Evolutionary conservation across 2,329 filamentous ascomycete species (phyloP).

Genomic region (Sporothrix brunneoviolacea): DNA sequence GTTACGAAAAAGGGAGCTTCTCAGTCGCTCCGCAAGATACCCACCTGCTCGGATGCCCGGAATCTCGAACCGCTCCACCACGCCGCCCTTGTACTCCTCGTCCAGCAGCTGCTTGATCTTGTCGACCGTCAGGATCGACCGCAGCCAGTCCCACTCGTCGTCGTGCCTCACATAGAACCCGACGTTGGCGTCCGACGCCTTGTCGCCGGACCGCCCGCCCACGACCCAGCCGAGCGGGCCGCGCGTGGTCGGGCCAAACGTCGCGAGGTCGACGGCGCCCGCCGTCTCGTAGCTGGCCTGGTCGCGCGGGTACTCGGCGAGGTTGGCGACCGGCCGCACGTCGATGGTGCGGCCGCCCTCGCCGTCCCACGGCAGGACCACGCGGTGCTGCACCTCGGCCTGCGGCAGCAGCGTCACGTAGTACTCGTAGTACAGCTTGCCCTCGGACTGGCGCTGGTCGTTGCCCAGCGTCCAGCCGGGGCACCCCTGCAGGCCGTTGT

Average conservation of each 20-base stretch:
- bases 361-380: slow-evolving; percentile 19
- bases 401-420: slow-evolving; percentile 22
- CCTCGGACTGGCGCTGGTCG: slow-evolving; percentile 20
- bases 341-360: slow-evolving; percentile 18
- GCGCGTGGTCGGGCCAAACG: slow-evolving; percentile 21
- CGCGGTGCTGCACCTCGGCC: slow-evolving; percentile 20
- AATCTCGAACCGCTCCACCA: slow-evolving; percentile 17
- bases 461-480: slow-evolving; percentile 22
- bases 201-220: slow-evolving; percentile 33
- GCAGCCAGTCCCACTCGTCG: slow-evolving; percentile 36
- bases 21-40: no score
- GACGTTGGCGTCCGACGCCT: slow-evolving; percentile 31
- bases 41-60: slow-evolving; percentile 14
- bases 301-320: slow-evolving; percentile 18
- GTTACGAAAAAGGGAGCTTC: no score
- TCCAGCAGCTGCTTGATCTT: slow-evolving; percentile 18
- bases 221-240: slow-evolving; percentile 28
- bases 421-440: slow-evolving; percentile 22
- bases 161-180: slow-evolving; percentile 34
- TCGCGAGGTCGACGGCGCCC: slow-evolving; percentile 16
- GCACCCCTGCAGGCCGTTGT: slow-evolving; percentile 21
- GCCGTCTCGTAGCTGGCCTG: slow-evolving; percentile 19
- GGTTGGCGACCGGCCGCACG: slow-evolving; percentile 19
- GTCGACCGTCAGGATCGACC: slow-evolving; percentile 28
- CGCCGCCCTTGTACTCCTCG: slow-evolving; percentile 19